Evolutionary conservation across 2,329 filamentous ascomycete species (phyloP).

Genomic region (Epichloe aotearoae): DNA sequence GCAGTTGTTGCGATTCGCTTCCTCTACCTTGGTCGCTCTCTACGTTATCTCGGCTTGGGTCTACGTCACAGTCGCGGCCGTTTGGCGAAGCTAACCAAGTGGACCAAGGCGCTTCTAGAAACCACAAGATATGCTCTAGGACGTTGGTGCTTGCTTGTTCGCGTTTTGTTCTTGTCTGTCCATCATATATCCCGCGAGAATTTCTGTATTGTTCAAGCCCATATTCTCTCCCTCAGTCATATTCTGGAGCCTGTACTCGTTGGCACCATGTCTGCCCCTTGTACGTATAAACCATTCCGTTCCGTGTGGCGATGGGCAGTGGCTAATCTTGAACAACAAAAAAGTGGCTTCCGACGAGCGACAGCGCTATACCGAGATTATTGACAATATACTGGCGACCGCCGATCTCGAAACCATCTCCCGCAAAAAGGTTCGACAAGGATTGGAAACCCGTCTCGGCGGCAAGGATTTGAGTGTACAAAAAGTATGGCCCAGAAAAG

Average conservation of each 20-base stretch:
- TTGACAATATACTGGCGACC: conserved; percentile 44
- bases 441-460: conserved; percentile 39
- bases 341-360: conserved; percentile 38
- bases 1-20: background rate
- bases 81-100: background rate
- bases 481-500: conserved; percentile 26
- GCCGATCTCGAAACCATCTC: conserved; percentile 50
- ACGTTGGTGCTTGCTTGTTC: background rate
- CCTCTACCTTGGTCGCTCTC: background rate
- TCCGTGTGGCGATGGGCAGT: background rate
- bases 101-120: background rate
- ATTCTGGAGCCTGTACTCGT: background rate
- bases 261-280: conserved; percentile 12
- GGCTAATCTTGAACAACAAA: background rate
- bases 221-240: background rate
- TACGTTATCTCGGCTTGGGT: background rate
- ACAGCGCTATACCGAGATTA: conserved; percentile 41
- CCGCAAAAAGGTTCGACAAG: conserved; percentile 47
- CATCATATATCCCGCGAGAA: background rate
- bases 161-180: background rate
- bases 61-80: background rate
- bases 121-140: conserved; percentile 9
- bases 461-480: conserved; percentile 45
- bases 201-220: background rate
- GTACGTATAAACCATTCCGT: conserved; percentile 7